phyloP scores from a whole-genome alignment of 2,329 filamentous ascomycete species.

The Paraphoma sp. region DNA sequence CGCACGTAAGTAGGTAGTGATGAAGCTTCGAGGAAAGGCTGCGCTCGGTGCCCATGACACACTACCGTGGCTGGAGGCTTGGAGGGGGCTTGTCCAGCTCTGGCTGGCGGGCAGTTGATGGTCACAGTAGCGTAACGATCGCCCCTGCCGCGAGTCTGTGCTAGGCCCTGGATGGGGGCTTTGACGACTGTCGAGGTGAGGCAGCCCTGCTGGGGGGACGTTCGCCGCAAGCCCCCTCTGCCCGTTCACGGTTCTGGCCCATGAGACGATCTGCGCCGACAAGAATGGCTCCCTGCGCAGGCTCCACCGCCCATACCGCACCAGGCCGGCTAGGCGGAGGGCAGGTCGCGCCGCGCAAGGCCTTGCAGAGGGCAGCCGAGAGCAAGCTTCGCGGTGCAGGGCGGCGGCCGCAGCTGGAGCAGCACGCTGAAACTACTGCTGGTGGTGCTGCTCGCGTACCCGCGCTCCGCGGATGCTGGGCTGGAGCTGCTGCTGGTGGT shows the following conservation, averaged over 20 bases:
- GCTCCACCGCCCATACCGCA: constrained; percentile 32
- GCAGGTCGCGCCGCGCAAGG: constrained; percentile 26
- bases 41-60: constrained; percentile 38
- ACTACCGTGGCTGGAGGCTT: constrained; percentile 30
- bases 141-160: constrained; percentile 33
- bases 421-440: constrained; percentile 25
- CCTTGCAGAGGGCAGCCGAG: constrained; percentile 18
- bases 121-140: constrained; percentile 37
- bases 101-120: constrained; percentile 33
- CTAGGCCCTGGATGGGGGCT: constrained; percentile 24
- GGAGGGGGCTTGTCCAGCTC: constrained; percentile 31
- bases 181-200: constrained; percentile 23
- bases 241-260: constrained; percentile 42
- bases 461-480: too few species aligned
- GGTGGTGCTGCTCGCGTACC: constrained; percentile 2
- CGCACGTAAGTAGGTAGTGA: constrained; percentile 11
- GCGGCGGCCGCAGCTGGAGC: constrained; percentile 30
- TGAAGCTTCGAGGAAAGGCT: constrained; percentile 30
- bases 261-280: constrained; percentile 44
- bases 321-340: constrained; percentile 28
- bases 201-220: constrained; percentile 39
- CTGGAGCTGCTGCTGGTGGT: too few species aligned
- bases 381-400: constrained; percentile 40
- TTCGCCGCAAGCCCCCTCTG: constrained; percentile 35
- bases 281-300: constrained; percentile 16